phyloP scores from a whole-genome alignment of 1,284 basidiomycete genomes.

The Ustilago nuda region DNA sequence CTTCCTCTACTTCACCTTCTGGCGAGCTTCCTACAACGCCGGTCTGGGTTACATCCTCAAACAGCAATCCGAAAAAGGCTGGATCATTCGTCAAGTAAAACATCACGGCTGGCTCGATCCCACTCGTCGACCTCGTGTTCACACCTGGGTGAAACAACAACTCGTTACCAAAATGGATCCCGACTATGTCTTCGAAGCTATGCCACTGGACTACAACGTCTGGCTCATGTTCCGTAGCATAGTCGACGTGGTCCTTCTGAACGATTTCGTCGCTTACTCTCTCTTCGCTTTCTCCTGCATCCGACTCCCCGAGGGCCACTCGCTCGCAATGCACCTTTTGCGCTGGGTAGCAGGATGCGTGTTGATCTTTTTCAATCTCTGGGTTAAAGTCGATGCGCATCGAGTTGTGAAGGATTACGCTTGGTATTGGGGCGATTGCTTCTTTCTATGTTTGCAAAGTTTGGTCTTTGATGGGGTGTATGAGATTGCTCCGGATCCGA shows the following conservation, averaged over 20 bases:
- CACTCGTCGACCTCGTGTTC: conserved; percentile 75
- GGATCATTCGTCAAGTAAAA: conserved; percentile 86
- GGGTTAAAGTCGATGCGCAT: conserved; percentile 98
- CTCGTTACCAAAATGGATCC: conserved; percentile 90
- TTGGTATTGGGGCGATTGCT: conserved; percentile 97
- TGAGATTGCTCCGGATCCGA: conserved; percentile 86
- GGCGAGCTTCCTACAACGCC: conserved; percentile 90
- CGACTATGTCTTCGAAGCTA: conserved; percentile 85
- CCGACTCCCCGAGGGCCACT: conserved; percentile 80
- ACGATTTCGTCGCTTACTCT: conserved; percentile 88
- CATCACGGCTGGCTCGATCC: conserved; percentile 87
- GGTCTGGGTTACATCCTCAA: conserved; percentile 94
- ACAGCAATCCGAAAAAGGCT: conserved; percentile 90
- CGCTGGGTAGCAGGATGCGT: conserved; percentile 87
- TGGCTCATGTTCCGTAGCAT: conserved; percentile 92
- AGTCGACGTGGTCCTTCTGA: conserved; percentile 94
- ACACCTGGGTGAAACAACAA: conserved; percentile 86
- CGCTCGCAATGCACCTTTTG: conserved; percentile 79
- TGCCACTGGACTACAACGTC: conserved; percentile 70
- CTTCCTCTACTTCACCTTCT: conserved; percentile 88
- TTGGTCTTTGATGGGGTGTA: conserved; percentile 98
- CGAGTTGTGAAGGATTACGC: conserved; percentile 86
- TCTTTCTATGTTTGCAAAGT: conserved; percentile 80
- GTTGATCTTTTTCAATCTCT: conserved; percentile 93
- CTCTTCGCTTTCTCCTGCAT: conserved; percentile 84